Evolutionary conservation across 768 basidiomycete genomes (phyloP).

Genomic region (Myochromella boudieri): DNA sequence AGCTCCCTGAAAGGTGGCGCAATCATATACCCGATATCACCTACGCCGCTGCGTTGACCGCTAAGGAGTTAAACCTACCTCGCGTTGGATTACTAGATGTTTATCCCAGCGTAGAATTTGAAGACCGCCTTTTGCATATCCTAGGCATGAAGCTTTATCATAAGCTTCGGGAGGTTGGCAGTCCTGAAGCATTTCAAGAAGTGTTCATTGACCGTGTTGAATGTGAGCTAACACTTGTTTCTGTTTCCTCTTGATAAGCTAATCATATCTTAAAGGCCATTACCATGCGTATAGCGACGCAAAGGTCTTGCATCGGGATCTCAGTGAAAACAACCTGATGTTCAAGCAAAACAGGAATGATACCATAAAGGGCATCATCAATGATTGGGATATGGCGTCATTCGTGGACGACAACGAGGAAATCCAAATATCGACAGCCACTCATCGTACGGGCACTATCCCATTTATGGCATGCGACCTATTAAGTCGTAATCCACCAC

Average conservation of each 20-base stretch:
- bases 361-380: slow-evolving; percentile 20
- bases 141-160: slow-evolving; percentile 17
- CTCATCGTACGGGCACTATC: slow-evolving; percentile 23
- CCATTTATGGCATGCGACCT: slow-evolving; percentile 30
- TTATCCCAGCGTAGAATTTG: background rate
- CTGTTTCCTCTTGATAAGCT: background rate
- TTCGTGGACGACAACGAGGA: slow-evolving; percentile 6
- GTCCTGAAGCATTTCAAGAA: no score
- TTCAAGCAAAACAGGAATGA: slow-evolving; percentile 9
- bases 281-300: slow-evolving; percentile 19
- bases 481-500: slow-evolving; percentile 13
- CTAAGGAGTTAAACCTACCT: slow-evolving; percentile 4
- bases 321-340: slow-evolving; percentile 33
- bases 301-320: slow-evolving; percentile 27
- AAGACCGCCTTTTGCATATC: slow-evolving; percentile 5
- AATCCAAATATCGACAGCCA: background rate
- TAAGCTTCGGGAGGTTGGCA: no score
- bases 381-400: slow-evolving; percentile 27
- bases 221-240: slow-evolving; percentile 22
- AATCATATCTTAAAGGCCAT: slow-evolving; percentile 19
- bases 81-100: slow-evolving; percentile 9
- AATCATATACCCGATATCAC: slow-evolving; percentile 17
- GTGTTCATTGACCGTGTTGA: slow-evolving; percentile 30
- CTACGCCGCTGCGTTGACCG: slow-evolving; percentile 2
- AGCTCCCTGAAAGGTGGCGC: slow-evolving; percentile 11